Conservation (phyloP, 1,139 yeast genomes). For the Saccharomyces hybrid region DNA sequence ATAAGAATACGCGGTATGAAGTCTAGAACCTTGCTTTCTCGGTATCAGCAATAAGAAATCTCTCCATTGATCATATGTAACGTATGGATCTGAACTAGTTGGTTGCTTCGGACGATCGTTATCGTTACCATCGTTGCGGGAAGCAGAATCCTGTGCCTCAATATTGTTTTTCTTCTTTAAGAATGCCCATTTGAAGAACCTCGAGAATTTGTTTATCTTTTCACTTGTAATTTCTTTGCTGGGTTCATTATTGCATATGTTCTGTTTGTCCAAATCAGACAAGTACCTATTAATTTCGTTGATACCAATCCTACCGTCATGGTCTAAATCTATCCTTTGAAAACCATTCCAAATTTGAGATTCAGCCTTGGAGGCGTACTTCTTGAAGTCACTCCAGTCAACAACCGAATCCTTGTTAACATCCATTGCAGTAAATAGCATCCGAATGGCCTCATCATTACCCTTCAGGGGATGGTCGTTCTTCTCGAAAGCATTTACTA, state of each 20-base stretch:
- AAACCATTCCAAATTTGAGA: constrained; percentile 66
- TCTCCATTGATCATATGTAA: constrained; percentile 81
- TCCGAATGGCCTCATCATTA: constrained; percentile 51
- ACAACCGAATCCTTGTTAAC: constrained; percentile 48
- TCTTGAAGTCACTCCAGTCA: constrained; percentile 54
- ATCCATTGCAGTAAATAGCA: constrained; percentile 52
- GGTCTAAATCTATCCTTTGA: constrained; percentile 58
- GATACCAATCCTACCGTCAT: constrained; percentile 64
- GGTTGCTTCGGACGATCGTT: constrained; percentile 25
- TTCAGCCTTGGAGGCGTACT: constrained; percentile 56
- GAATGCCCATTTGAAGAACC: constrained; percentile 36
- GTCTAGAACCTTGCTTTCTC: constrained; percentile 57
- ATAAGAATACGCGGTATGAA: constrained; percentile 72
- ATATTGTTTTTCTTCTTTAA: constrained; percentile 49
- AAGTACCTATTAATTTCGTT: constrained; percentile 63
- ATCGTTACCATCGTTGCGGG: constrained; percentile 39
- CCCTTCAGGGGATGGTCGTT: constrained; percentile 61
- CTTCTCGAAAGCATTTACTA: constrained; percentile 46
- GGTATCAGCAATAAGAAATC: constrained; percentile 80
- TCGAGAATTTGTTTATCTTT: constrained; percentile 13
- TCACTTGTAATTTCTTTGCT: constrained; percentile 2
- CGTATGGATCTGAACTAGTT: constrained; percentile 35
- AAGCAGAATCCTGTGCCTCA: background rate
- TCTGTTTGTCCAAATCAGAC: constrained; percentile 28
- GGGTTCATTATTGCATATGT: constrained; percentile 1